Conservation (phyloP, 805 yeast species). For the Cyberlindnera xishuangbannaensis region DNA sequence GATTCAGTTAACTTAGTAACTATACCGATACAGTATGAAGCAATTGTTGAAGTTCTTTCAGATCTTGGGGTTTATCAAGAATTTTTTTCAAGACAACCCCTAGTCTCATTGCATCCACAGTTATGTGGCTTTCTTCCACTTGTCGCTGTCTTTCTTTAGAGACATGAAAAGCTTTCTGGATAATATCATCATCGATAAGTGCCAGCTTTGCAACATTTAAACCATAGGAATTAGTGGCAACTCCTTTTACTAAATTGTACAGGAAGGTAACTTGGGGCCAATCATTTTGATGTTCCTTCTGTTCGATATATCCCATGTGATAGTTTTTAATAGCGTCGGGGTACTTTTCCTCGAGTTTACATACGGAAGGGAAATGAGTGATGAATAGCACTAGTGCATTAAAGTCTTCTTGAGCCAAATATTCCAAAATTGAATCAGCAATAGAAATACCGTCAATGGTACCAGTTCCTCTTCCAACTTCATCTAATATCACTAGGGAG, state of each 20-base stretch:
- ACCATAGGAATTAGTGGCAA: slow-evolving; percentile 92
- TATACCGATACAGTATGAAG: too few species aligned
- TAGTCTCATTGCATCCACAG: too few species aligned
- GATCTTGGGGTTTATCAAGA: too few species aligned
- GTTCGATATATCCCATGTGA: slow-evolving; percentile 69
- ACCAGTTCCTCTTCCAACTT: slow-evolving; percentile 75
- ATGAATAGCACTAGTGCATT: slow-evolving; percentile 83
- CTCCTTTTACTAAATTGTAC: slow-evolving; percentile 87
- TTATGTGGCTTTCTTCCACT: slow-evolving; percentile 16
- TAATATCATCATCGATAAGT: slow-evolving; percentile 80
- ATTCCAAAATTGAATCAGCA: slow-evolving; percentile 89
- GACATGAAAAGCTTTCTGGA: slow-evolving; percentile 85
- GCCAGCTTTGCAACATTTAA: slow-evolving; percentile 96
- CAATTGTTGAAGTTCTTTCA: too few species aligned
- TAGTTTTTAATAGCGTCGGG: slow-evolving; percentile 64
- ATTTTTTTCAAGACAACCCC: too few species aligned
- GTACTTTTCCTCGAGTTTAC: slow-evolving; percentile 61
- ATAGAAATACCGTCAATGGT: slow-evolving; percentile 97
- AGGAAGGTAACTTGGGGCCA: slow-evolving; percentile 70
- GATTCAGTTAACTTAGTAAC: too few species aligned
- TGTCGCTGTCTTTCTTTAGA: slow-evolving; percentile 73
- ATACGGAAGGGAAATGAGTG: slow-evolving; percentile 92
- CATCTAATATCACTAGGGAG: slow-evolving; percentile 85
- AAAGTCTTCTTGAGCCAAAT: slow-evolving; percentile 51
- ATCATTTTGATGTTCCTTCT: slow-evolving; percentile 27